Percentiles rank a stretch among this genome's conserved stretches.
These are phyloP conservation scores for Diplocarpon mali DNA, from an alignment of 2,329 filamentous ascomycete genomes.

Conservation along the genomic window DNA sequence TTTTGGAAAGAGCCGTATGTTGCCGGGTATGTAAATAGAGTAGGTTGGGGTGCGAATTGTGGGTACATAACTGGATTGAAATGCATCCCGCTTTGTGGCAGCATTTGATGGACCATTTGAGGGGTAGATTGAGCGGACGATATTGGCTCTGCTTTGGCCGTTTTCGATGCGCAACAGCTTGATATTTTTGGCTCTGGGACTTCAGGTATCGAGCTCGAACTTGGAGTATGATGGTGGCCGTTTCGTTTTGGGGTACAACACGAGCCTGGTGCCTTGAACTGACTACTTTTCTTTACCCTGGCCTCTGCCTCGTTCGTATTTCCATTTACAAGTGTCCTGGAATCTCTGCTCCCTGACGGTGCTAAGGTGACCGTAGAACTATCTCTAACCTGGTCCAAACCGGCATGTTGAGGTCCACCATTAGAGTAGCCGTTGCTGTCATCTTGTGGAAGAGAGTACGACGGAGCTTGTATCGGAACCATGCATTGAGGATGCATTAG, in stretches of 20 bases:
- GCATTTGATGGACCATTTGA: slow-evolving; percentile 21
- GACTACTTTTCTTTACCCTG: not conserved
- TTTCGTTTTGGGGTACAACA: slow-evolving; percentile 18
- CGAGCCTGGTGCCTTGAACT: slow-evolving; percentile 6
- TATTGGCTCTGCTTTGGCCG: slow-evolving; percentile 14
- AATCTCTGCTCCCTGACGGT: slow-evolving; percentile 9
- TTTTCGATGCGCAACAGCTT: slow-evolving; percentile 31
- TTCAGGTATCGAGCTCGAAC: slow-evolving; percentile 16
- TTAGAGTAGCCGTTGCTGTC: slow-evolving; percentile 16
- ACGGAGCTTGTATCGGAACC: slow-evolving; percentile 17
- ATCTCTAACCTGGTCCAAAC: slow-evolving; percentile 18
- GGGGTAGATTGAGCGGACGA: slow-evolving; percentile 8
- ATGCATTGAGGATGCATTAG: slow-evolving; percentile 15
- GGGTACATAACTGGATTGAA: slow-evolving; percentile 15
- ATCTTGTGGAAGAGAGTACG: slow-evolving; percentile 8
- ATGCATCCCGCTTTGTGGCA: slow-evolving; percentile 17
- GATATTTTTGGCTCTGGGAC: slow-evolving; percentile 12
- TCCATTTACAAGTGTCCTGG: slow-evolving; percentile 10
- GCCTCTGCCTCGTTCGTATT: slow-evolving; percentile 4
- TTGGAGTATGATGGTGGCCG: slow-evolving; percentile 20
- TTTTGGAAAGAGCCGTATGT: slow-evolving; percentile 44
- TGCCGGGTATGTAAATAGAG: slow-evolving; percentile 41
- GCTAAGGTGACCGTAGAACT: slow-evolving; percentile 17
- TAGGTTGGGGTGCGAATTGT: slow-evolving; percentile 30
- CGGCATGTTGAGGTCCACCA: slow-evolving; percentile 5